These are phyloP conservation scores for Eucalyptus dawsonii DNA, from an alignment of 345 rosid genomes.

Conservation along the genomic window DNA sequence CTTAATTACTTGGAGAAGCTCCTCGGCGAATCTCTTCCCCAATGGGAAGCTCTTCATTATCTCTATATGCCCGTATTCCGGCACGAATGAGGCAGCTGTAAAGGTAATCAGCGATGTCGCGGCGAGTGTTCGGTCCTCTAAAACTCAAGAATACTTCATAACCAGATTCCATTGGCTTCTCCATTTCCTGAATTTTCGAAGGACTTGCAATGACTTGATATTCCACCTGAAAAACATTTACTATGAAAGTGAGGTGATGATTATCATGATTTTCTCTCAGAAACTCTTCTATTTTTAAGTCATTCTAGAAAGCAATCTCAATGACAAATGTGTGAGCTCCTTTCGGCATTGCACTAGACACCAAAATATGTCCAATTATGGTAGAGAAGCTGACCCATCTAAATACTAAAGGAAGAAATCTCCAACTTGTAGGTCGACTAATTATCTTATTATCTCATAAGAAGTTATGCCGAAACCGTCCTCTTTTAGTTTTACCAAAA, in stretches of 20 bases:
- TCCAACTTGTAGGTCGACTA: too few relatives aligned
- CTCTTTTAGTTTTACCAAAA: too few relatives aligned
- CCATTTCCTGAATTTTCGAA: neutral
- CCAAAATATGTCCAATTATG: too few relatives aligned
- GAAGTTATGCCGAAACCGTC: too few relatives aligned
- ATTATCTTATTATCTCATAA: too few relatives aligned
- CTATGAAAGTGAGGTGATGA: neutral
- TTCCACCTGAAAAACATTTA: neutral
- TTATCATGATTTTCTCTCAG: neutral
- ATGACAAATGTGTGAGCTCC: too few relatives aligned
- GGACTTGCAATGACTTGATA: rapidly evolving
- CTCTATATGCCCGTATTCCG: neutral
- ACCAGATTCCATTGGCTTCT: rapidly evolving
- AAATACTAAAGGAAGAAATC: too few relatives aligned
- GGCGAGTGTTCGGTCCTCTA: neutral
- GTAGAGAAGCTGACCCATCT: too few relatives aligned
- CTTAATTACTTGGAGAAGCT: neutral
- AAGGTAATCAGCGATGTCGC: neutral
- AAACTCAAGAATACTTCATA: neutral
- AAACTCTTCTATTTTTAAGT: too few relatives aligned
- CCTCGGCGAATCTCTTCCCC: neutral
- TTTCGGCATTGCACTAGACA: too few relatives aligned
- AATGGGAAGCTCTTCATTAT: neutral
- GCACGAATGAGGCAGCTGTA: rapidly evolving
- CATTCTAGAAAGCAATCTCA: rapidly evolving